Base-by-base conservation (phyloP, 2,329 filamentous ascomycete species). In the Cucurbitaria berberidis region DNA sequence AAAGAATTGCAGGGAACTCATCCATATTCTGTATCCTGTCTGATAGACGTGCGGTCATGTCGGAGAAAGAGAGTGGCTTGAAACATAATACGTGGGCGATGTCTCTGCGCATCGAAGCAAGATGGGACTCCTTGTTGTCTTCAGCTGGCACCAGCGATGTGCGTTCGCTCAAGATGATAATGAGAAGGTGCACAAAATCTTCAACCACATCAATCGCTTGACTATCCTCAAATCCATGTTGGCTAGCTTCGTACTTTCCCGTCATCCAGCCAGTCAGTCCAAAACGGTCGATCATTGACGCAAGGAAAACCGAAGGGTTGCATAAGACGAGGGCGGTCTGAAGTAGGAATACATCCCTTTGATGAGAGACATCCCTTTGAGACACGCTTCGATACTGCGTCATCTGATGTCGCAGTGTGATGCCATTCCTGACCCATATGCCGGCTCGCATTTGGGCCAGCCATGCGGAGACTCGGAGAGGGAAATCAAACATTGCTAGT, bases 351-450 rank as follows among this genome's bases (percentile, higher is more conserved):
- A 99, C 90, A 70, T 99, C 96, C 53, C 95, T 86, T 66, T 97
- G 93, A 68, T 97, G 93, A 1, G 91, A 92, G 18, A 97, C 90
- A 74, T 99, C 95, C 61, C 95, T 84, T 67, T 96, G 91, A 10
- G 87, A 86, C 13, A 97, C 91, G 35, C 91, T 93, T 15, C 92
- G 88, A 72, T 99, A 99, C 16, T 93, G 95, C 46, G 89, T 89
- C 72, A 96, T 95, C 75, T 99, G 95, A 73, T 99, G 95, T 34
- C 93, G 87, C 45, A 99, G 83, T 66, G 93, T 98, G 69, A 99
- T 91, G 2, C 95, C 95, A 70, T 99, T 99, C 50, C 95, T 87
- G 59, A 99, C 93, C 95, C 96, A 99, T 87, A 98, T 96, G 45
- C 92, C 91, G 16, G 93, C 92, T 74, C 96, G 96, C 86, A 99